A percentile compares a stretch with the other conserved stretches of the same genome.
phyloP scores from a whole-genome alignment of 1,284 basidiomycete genomes.

The Melampsora americana region DNA sequence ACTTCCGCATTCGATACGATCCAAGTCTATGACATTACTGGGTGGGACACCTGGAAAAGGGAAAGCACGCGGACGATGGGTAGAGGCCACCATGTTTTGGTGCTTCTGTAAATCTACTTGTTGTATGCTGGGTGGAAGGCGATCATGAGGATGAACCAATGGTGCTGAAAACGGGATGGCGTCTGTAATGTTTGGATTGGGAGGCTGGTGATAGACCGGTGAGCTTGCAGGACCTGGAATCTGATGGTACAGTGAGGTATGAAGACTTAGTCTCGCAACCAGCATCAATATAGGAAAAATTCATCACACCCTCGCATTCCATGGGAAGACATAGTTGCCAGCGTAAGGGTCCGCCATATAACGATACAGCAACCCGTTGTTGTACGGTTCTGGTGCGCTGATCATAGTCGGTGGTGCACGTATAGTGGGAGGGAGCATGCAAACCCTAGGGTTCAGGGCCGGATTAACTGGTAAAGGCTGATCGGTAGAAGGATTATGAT shows the following conservation, averaged over 20 bases:
- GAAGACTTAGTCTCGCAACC: background rate
- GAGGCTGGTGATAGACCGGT: constrained; percentile 17
- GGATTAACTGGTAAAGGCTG: background rate
- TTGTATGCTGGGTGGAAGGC: background rate
- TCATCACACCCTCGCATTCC: constrained; percentile 25
- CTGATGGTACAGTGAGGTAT: background rate
- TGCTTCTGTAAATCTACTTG: constrained; percentile 14
- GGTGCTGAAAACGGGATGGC: background rate
- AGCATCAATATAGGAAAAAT: background rate
- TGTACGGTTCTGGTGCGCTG: constrained; percentile 20
- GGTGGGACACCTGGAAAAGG: constrained; percentile 44
- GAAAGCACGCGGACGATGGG: constrained; percentile 23
- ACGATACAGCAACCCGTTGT: constrained; percentile 34
- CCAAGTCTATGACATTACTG: constrained; percentile 44
- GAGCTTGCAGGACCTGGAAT: constrained; percentile 9
- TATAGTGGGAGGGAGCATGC: constrained; percentile 35
- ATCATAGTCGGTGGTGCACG: constrained; percentile 16
- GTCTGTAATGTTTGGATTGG: constrained; percentile 9
- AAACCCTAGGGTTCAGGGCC: constrained; percentile 27
- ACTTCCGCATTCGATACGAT: constrained; percentile 43
- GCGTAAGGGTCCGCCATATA: constrained; percentile 29
- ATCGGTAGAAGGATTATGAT: background rate
- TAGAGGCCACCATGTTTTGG: constrained; percentile 7
- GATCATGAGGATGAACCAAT: background rate
- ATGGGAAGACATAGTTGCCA: constrained; percentile 24